Evolutionary conservation across 352 stramenopile genomes (phyloP).

Genomic region (Thalassiosira gravida): DNA sequence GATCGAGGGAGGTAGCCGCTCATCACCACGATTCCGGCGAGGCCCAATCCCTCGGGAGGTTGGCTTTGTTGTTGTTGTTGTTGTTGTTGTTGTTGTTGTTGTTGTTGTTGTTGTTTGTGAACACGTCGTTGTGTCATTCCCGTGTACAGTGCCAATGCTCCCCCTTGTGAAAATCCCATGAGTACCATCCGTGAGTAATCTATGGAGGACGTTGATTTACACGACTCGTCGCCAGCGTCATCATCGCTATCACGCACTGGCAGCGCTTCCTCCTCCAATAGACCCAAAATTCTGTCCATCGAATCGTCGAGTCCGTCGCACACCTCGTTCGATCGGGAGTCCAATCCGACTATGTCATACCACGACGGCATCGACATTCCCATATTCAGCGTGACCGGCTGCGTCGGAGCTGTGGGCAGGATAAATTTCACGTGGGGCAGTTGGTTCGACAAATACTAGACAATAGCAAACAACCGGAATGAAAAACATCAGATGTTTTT

Average conservation of each 20-base stretch:
- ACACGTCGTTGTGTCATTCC: constrained; percentile 43
- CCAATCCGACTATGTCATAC: constrained; percentile 89
- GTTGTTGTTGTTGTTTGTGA: no score
- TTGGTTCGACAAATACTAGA: constrained; percentile 46
- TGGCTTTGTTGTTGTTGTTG: no score
- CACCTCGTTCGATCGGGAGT: constrained; percentile 83
- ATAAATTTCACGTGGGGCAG: constrained; percentile 78
- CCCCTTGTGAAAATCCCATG: constrained; percentile 91
- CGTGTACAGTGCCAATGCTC: constrained; percentile 86
- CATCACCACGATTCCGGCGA: constrained; percentile 54
- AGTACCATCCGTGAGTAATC: constrained; percentile 89
- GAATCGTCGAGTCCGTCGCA: constrained; percentile 89
- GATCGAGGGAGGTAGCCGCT: constrained; percentile 54
- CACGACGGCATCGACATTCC: constrained; percentile 90
- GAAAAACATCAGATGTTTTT: neutral
- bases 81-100: no score
- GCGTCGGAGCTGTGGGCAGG: constrained; percentile 83
- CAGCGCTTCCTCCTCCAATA: constrained; percentile 88
- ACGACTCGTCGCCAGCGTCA: constrained; percentile 1
- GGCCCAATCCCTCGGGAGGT: constrained; percentile 30
- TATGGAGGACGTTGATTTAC: constrained; percentile 21
- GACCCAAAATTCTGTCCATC: constrained; percentile 79
- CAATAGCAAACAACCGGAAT: neutral
- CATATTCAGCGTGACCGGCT: constrained; percentile 91
- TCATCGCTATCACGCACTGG: neutral